Base-by-base conservation (phyloP, 306 rosid species). In the Cicer chorassanicum region DNA sequence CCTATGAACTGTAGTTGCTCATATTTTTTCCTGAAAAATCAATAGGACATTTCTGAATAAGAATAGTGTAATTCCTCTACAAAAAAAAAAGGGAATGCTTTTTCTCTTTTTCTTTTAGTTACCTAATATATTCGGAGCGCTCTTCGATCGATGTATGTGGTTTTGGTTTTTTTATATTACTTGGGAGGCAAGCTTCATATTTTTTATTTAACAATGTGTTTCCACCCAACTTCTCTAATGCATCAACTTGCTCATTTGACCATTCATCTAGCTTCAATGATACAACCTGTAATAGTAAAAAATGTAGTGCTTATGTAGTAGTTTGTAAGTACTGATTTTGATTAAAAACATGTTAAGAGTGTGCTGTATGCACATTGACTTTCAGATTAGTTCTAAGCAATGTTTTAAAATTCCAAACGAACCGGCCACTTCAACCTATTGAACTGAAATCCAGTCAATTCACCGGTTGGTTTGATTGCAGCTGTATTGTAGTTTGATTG, bases 241-340 rank as follows among this genome's bases (percentile, higher is more conserved):
- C 70, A 19, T 89, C 87, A 65, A 94, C 93, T 85, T 90, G 82
- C 75, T 94, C 96, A 61, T 90, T 85, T 21, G 89, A 84, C 98
- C 98, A 94, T 12, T 90, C 88, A 81, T 94, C 98, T 76, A 94
- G 89, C 82, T 91, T 94, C 89, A 87, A 75, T 10, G 98, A 91
- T 65, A 89, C 85, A 88, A 94, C 95, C 98, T 93, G 80, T 8
- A 78, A 80, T 43, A 68, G 43, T 34, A 6, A 13, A 60, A 60
- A 2, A 34, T 60, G 43, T 10, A 11, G 0, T 57, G 40, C 4
- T 56, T 7, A 56, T 56, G 39, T 59, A 29, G 65, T 42, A 12
- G 5, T 29, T 6, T 12, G 6, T 12, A 59, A 29, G 16, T 29
- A 29, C 9, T 5, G 1, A 59, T 29, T 59, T 59, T 6, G 43